These are phyloP conservation scores for Alternaria novae-zelandiae DNA, from an alignment of 2,329 filamentous ascomycete genomes.

Conservation along the genomic window DNA sequence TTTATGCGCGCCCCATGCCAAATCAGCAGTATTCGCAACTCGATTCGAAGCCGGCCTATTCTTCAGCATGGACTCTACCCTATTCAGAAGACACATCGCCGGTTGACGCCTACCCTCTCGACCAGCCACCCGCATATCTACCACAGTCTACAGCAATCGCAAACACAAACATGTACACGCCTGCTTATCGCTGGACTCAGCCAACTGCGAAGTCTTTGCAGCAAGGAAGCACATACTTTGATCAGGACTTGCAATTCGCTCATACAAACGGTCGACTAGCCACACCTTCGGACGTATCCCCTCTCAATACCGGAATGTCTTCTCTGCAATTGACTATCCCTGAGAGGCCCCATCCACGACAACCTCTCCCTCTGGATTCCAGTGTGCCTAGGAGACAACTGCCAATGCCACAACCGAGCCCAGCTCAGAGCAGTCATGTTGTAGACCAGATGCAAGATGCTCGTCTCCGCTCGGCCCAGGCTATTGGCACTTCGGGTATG, in stretches of 20 bases:
- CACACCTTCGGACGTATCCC: constrained; percentile 29
- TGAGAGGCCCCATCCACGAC: constrained; percentile 28
- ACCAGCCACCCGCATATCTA: constrained; percentile 28
- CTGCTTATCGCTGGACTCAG: constrained; percentile 29
- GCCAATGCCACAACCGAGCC: constrained; percentile 41
- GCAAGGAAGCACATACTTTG: constrained; percentile 23
- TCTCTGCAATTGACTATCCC: constrained; percentile 38
- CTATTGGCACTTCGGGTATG: constrained; percentile 15
- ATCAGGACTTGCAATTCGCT: constrained; percentile 32
- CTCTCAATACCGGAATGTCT: constrained; percentile 35
- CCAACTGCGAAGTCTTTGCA: constrained; percentile 16
- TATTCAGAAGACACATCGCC: constrained; percentile 39
- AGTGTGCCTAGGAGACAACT: constrained; percentile 35
- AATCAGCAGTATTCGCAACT: constrained; percentile 23
- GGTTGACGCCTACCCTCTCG: constrained; percentile 34
- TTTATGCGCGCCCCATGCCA: constrained; percentile 23
- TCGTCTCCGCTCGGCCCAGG: constrained; percentile 35
- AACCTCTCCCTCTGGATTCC: constrained; percentile 17
- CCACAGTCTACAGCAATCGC: constrained; percentile 18
- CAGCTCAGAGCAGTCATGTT: constrained; percentile 28
- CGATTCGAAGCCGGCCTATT: constrained; percentile 28
- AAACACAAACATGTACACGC: constrained; percentile 18
- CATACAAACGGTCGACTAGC: constrained; percentile 15
- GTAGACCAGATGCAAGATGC: constrained; percentile 43
- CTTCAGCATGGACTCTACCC: constrained; percentile 30